Conservation (phyloP, 2,329 filamentous ascomycete genomes). For the Alternaria burnsii region DNA sequence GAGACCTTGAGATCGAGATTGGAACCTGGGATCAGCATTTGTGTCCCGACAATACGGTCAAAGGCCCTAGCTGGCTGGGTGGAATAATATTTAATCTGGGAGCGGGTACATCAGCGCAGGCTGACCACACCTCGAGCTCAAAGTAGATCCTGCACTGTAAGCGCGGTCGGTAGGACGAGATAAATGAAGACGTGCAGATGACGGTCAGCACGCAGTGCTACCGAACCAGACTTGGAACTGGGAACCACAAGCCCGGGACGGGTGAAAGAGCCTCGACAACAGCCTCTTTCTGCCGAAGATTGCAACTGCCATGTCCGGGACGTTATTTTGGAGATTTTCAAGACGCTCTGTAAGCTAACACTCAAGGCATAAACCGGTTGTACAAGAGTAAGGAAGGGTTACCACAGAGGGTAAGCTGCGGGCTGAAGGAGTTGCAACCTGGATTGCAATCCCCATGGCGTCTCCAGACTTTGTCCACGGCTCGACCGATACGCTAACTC, state of each 20-base stretch:
- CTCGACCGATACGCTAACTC: conserved; percentile 12
- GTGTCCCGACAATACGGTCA: conserved; percentile 19
- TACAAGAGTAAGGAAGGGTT: conserved; percentile 7
- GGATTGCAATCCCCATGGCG: neutral
- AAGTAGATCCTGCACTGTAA: conserved; percentile 25
- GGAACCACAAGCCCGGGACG: conserved; percentile 19
- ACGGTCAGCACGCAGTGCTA: conserved; percentile 44
- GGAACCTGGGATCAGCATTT: conserved; percentile 22
- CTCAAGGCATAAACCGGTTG: neutral
- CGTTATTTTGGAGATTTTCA: conserved; percentile 15
- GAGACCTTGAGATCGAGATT: conserved; percentile 17
- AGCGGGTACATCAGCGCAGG: conserved; percentile 26
- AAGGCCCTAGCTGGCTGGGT: conserved; percentile 11
- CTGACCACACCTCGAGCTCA: conserved; percentile 35
- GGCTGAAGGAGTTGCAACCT: conserved; percentile 1
- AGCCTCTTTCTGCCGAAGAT: neutral
- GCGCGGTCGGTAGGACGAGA: conserved; percentile 22
- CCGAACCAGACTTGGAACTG: conserved; percentile 28
- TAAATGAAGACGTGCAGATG: conserved; percentile 35
- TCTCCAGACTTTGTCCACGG: conserved; percentile 8
- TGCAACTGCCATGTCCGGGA: neutral
- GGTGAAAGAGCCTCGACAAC: conserved; percentile 12
- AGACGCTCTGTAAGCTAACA: conserved; percentile 14
- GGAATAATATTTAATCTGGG: conserved; percentile 22
- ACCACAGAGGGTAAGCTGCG: neutral